A percentile compares a stretch with the other conserved stretches of the same genome.
Evolutionary conservation across 2,329 filamentous ascomycete genomes (phyloP).

Genomic region (Fusarium duplospermum): DNA sequence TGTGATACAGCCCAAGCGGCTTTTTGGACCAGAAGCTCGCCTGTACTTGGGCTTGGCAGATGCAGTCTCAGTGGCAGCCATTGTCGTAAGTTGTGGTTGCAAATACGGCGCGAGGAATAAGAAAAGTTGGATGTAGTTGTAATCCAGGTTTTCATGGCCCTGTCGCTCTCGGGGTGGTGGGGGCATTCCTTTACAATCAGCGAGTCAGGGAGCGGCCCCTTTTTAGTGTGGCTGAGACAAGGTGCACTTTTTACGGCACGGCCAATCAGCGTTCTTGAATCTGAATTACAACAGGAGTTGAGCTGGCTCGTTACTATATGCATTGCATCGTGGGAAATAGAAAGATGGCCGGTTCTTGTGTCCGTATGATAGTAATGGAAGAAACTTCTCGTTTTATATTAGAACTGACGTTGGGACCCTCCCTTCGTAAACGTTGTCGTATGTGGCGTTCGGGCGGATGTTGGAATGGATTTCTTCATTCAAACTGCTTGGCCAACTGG

Average conservation of each 20-base stretch:
- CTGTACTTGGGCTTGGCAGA: not conserved
- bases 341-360: not conserved
- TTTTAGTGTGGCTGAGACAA: not conserved
- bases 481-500: not conserved
- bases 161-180: not conserved
- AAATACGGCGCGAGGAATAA: not conserved
- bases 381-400: not conserved
- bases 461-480: not conserved
- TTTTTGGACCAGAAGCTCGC: not conserved
- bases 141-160: not conserved
- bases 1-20: not conserved
- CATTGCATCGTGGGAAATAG: not conserved
- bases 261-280: not conserved
- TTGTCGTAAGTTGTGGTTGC: not conserved
- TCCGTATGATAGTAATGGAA: not conserved
- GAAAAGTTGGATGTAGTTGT: not conserved
- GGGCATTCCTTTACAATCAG: not conserved
- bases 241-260: not conserved
- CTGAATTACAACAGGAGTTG: not conserved
- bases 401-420: not conserved
- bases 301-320: not conserved
- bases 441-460: fast-evolving
- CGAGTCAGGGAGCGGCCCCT: not conserved
- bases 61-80: not conserved
- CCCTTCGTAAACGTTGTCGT: not conserved